phyloP scores from a whole-genome alignment of 2,329 filamentous ascomycete genomes.

The Hirsutella rhossiliensis region DNA sequence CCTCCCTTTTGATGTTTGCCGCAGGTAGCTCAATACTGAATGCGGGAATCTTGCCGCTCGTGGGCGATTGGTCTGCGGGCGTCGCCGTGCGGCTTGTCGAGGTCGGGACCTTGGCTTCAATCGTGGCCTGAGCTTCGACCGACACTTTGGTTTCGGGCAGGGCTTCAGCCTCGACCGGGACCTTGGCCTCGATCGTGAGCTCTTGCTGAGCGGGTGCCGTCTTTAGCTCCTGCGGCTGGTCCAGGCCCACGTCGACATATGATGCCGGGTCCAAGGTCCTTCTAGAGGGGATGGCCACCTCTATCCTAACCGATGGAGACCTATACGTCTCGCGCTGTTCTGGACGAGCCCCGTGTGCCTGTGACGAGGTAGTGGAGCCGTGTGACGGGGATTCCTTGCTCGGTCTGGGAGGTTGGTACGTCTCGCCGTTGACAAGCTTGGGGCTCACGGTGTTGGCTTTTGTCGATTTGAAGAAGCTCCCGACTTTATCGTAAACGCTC shows the following conservation, averaged over 20 bases:
- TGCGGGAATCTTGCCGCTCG: slow-evolving; percentile 7
- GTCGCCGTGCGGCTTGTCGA: slow-evolving; percentile 5
- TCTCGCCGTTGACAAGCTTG: slow-evolving; percentile 24
- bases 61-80: slow-evolving; percentile 2
- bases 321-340: slow-evolving; percentile 18
- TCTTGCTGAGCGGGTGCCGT: slow-evolving; percentile 6
- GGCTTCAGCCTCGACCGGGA: too few species aligned
- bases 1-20: slow-evolving; percentile 35
- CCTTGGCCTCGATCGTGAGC: background rate
- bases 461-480: slow-evolving; percentile 25
- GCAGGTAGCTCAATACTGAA: slow-evolving; percentile 38
- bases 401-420: slow-evolving; percentile 9
- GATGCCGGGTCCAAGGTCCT: slow-evolving; percentile 23
- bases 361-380: slow-evolving; percentile 8
- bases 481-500: slow-evolving; percentile 27
- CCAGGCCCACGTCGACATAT: slow-evolving; percentile 20
- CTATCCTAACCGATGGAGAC: slow-evolving; percentile 27
- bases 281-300: slow-evolving; percentile 35
- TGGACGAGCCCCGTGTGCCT: slow-evolving; percentile 1
- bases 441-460: slow-evolving; percentile 17
- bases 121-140: background rate
- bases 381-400: slow-evolving; percentile 8
- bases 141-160: too few species aligned
- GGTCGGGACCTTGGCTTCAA: background rate
- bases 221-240: slow-evolving; percentile 5